Base-by-base conservation (phyloP, 2,329 filamentous ascomycete genomes). In the Cytospora mali region DNA sequence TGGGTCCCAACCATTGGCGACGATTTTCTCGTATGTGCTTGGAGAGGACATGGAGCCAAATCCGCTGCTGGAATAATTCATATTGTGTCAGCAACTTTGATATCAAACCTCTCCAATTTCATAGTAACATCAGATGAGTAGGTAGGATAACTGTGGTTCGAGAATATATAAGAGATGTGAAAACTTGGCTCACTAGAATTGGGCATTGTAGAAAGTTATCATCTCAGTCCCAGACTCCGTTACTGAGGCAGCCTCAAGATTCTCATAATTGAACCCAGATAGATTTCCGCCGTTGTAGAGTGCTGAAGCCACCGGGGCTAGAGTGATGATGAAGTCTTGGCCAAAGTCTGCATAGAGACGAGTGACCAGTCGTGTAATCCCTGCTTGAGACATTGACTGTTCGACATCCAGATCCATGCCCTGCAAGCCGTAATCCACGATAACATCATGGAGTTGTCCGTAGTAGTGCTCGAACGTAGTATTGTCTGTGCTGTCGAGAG, bases 41-140 rank as follows among this genome's bases (percentile, higher is more conserved):
- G 81, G 75, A 29, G 71, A 79, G 52, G 70, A 74, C 64, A 81
- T 76, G 67, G 81, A 80, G 10, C 92, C 92, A 88, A 92, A 97
- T 1, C 92, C 92, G 71, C 91, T 95, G 80, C 97, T 97, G 75
- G 97, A 96, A 42, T 9, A n/a, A n/a, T n/a, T n/a, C n/a, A n/a
- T n/a, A n/a, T 11, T 14, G 10, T 35, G 33, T 35, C 13, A 35
- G 33, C 33, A 7, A 10, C 29, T 31, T 31, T 10, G n/a, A n/a
- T n/a, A n/a, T n/a, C n/a, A n/a, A n/a, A n/a, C n/a, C n/a, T n/a
- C n/a, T n/a, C n/a, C n/a, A n/a, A n/a, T n/a, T n/a, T n/a, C n/a
- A n/a, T n/a, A n/a, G n/a, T n/a, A n/a, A n/a, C n/a, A n/a, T n/a
- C n/a, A n/a, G n/a, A n/a, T n/a, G n/a, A n/a, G n/a, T n/a, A n/a